Evolutionary conservation across 2,329 filamentous ascomycete species (phyloP).

Genomic region (Didymella exigua): DNA sequence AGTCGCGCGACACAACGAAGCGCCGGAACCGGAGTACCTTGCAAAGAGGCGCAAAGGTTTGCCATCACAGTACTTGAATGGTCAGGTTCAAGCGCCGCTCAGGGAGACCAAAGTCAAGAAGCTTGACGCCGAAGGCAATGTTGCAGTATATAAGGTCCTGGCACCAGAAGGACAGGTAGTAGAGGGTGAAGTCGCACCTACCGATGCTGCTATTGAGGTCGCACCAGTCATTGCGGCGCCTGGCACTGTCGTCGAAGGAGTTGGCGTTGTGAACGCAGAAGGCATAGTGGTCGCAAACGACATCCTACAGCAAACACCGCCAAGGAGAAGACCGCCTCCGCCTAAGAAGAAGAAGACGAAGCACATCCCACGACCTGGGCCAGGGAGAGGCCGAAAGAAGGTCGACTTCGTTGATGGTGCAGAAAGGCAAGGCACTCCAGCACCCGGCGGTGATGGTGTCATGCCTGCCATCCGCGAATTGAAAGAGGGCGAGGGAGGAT

Average conservation of each 20-base stretch:
- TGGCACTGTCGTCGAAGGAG: conserved; percentile 64
- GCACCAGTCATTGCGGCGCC: conserved; percentile 57
- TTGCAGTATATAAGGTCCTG: conserved; percentile 82
- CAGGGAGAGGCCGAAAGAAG: conserved; percentile 80
- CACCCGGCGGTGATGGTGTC: conserved; percentile 30
- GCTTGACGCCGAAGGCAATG: conserved; percentile 75
- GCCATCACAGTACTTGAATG: conserved; percentile 50
- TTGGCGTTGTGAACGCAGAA: conserved; percentile 65
- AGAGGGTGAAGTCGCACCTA: conserved; percentile 77
- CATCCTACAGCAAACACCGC: conserved; percentile 54
- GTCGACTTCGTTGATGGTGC: conserved; percentile 63
- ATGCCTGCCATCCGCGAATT: conserved; percentile 34
- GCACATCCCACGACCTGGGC: conserved; percentile 69
- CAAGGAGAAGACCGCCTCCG: conserved; percentile 70
- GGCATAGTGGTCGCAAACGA: conserved; percentile 62
- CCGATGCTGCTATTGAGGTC: conserved; percentile 55
- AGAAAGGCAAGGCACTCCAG: conserved; percentile 35
- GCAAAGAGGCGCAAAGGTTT: conserved; percentile 66
- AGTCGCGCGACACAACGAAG: conserved; percentile 62
- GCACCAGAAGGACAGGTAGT: conserved; percentile 78
- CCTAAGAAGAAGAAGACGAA: conserved; percentile 83
- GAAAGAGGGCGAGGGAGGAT: conserved; percentile 49
- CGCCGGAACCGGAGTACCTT: conserved; percentile 65
- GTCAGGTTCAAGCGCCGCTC: conserved; percentile 53
- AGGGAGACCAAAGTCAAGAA: conserved; percentile 81